Conservation (phyloP, 805 yeast genomes). For the Kazachstania kunashirensis region DNA sequence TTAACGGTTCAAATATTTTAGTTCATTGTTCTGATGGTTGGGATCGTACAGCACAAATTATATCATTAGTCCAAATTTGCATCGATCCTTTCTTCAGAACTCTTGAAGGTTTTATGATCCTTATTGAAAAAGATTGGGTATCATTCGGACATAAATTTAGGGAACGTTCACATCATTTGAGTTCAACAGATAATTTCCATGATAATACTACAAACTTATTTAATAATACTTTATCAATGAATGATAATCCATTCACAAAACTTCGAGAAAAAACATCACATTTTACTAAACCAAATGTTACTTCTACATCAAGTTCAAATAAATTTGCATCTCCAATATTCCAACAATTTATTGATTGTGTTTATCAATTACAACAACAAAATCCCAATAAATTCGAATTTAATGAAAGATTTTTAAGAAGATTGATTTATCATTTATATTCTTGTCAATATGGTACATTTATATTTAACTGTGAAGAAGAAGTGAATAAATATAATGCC, state of each 20-base stretch:
- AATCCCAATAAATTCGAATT: conserved; percentile 70
- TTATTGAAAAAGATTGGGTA: conserved; percentile 92
- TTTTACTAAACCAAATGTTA: neutral
- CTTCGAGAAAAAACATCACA: neutral
- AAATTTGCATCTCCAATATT: conserved; percentile 81
- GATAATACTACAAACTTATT: conserved; percentile 24
- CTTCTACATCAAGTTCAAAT: conserved; percentile 9
- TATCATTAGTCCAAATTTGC: conserved; percentile 75
- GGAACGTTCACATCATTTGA: conserved; percentile 72
- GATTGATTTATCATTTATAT: conserved; percentile 78
- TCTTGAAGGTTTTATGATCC: conserved; percentile 70
- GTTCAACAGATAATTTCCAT: conserved; percentile 41
- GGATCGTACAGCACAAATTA: conserved; percentile 91
- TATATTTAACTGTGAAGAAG: conserved; percentile 63
- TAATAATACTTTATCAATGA: neutral
- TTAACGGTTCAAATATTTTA: conserved; percentile 71
- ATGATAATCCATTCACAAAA: conserved; percentile 1
- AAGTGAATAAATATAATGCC: conserved; percentile 38
- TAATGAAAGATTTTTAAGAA: conserved; percentile 76
- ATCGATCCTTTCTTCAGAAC: conserved; percentile 88
- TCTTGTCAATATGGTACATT: conserved; percentile 95
- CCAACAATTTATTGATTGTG: conserved; percentile 87
- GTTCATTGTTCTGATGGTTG: conserved; percentile 98
- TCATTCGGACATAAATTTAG: conserved; percentile 88
- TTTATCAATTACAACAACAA: conserved; percentile 68